Evolutionary conservation across 2,329 filamentous ascomycete genomes (phyloP), one percentile per base, ranked within the genome.

Genomic region (Stagonosporopsis chrysanthemi): DNA sequence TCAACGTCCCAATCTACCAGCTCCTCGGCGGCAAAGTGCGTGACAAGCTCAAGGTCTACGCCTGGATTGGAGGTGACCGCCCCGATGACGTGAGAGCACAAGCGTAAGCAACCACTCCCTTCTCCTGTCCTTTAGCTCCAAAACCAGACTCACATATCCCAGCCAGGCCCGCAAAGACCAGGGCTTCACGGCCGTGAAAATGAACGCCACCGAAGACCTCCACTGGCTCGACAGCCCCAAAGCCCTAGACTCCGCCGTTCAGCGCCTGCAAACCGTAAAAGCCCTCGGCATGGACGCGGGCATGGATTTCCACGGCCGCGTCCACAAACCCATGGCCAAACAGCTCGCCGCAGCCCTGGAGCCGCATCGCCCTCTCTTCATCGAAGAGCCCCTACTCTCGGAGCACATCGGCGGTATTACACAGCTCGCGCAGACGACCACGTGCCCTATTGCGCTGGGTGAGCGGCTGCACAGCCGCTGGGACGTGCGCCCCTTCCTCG

Each of bases 301-400:
- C 1, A 81, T 93, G 24, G 90, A 93, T 66, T 92, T 92, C 74
- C 90, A 93, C 70, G 90, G 90, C 3, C 84, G 89, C 8, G 79
- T 91, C 0, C 90, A 92, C 75, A 89, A 88, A 60, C 88, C 89
- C n/a, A 92, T 92, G 89, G 90, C 89, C 0, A 91, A 90, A 64
- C 90, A 92, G 64, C 82, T 93, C 2, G 88, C 88, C 1, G 83
- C 83, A 55, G 81, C 83, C 0, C 80, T 92, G 0, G 88, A 89
- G 60, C 88, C 88, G 0, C 83, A 90, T 62, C 81, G 81, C 1
- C 90, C 89, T 0, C 77, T 92, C n/a, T 92, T 92, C 71, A 87
- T 92, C 40, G 90, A 92, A 70, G 89, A 92, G 63, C 89, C 89
- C 0, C 77, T 91, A 2, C 81, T 92, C 0, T 88, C 84, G 0